Base-by-base conservation (phyloP, 345 rosid species). In the Angophora floribunda region DNA sequence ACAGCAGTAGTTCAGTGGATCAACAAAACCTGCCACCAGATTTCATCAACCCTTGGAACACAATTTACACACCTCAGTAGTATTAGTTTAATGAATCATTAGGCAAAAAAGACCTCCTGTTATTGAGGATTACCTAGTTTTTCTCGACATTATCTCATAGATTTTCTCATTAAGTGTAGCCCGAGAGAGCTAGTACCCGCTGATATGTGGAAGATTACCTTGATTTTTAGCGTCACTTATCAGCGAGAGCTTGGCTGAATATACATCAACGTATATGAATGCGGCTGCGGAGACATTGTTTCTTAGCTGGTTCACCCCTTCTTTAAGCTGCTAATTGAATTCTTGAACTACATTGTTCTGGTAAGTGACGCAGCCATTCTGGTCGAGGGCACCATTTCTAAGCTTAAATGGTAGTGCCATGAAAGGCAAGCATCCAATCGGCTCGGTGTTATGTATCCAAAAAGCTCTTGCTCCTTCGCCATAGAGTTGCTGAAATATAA, bases 1-100 rank as follows among this genome's bases (percentile, higher is more conserved):
- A 70, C 97, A 94, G 86, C 97, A 94, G 90, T 92, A 92, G n/a
- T 91, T 89, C 87, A 93, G 90, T 16, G 95, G 94, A 93, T 94
- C 93, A 14, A 91, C 93, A 88, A 95, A 95, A 89, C 99, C 99
- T 96, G 92, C 67, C 86, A 3, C 82, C 49, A 1, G 49, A 75
- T 75, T 41, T 17, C 80, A 30, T 70, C 87, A 88, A 52, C 67
- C 85, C 47, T 82, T 16, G 51, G 26, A 51, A 51, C 51, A 30
- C 30, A 22, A 86, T 41, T 79, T 63, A 8, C 49, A 28, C 55
- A 26, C 41, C 41, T 32, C 45, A 1, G 59, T n/a, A 14, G 36
- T 52, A 41, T 9, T 32, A 63, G 4, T 10, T 45, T 41, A 3
- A 13, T 7, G 50, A 7, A 22, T 3, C 82, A 13, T 36, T 12